Evolutionary conservation across 2,329 filamentous ascomycete genomes (phyloP), one percentile per base, ranked within the genome.

Genomic region (Sordariomycetes sp.): DNA sequence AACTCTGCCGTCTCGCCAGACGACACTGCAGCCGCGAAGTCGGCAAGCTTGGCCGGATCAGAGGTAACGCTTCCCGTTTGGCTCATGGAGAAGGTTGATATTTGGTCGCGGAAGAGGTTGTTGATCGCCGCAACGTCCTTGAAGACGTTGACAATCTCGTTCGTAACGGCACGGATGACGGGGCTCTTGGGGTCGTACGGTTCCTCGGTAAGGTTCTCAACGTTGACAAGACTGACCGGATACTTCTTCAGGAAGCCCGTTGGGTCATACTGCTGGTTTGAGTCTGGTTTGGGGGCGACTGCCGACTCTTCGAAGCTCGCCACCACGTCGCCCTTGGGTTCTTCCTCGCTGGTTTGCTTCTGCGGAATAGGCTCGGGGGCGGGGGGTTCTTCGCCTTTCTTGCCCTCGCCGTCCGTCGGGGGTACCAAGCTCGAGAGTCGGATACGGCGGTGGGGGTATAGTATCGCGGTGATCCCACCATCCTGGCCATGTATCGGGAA

Each of bases 61-160:
- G 96, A 88, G 54, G 90, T 93, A 55, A 99, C 89, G 65, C 97
- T 99, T 58, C 93, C 92, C 0, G 92, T 89, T 65, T 96, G 91
- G 66, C 90, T 95, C 79, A 96, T 95, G 34, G 91, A 93, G 69
- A 97, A 99, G 1, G 93, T 96, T 0, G 92, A 96, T 58, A 99
- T 96, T 69, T 99, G 94, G 67, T 99, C 94, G 59, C 93, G 85
- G 79, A 99, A 99, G 22, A 99, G 79, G 60, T 89, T 90, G 74
- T 97, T 99, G 73, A 97, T 84, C 52, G 86, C 88, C 11, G 93
- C 93, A 58, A 99, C 90, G 70, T 97, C 92, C 74, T 97, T 97
- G 79, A 97, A 97, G 0, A 96, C 94, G 70, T 97, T 97, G 69
- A 99, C 91, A 61, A 99, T 97, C 74, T 99, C 95, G 67, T 93